Base-by-base conservation (phyloP, 2,329 filamentous ascomycete species). In the Passalora sequoiae region DNA sequence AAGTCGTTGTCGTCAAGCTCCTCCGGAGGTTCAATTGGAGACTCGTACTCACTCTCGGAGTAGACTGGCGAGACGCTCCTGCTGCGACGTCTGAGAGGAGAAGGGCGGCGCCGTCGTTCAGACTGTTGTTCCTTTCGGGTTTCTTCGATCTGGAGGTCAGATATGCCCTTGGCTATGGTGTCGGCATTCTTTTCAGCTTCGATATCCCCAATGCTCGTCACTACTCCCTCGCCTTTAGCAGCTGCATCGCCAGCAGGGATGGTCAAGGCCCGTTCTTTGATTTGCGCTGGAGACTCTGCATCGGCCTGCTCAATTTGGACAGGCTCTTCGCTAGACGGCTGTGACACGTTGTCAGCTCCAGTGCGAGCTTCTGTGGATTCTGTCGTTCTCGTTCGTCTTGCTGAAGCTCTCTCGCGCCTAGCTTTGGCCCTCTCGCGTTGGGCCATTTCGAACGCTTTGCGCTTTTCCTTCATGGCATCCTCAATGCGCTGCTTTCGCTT, bases 1-100 rank as follows among this genome's bases (percentile, higher is more conserved):
- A 62, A 62, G 28, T 63, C 61, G 22, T 62, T 49, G 40, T 62
- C 57, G 22, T 52, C 48, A 4, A 62, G 35, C 12, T 59, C 56
- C n/a, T 53, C 46, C 4, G 51, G 53, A 13, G 49, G 40, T 16
- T 50, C 51, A 8, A 50, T 12, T 5, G 54, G 43, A 4, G 52
- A 48, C 3, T 57, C 55, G 29, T 54, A 55, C 6, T 42, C 49
- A n/a, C 43, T 38, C 19, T 45, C 40, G 5, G 42, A 36, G 24
- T 50, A 40, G 25, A 30, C 20, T 13, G 37, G 16, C 3, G 22
- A 17, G 12, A 20, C 15, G 12, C 24, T 27, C n/a, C n/a, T n/a
- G 12, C 28, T 30, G 28, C 28, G 28, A 30, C 3, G 2, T 5
- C 28, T 30, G 13, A 3, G 12, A 9, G 15, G 10, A 4, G 31